A percentile compares a stretch with the other conserved stretches of the same genome.
These are phyloP conservation scores for Tricholoma sp. DNA, from an alignment of 768 basidiomycete species.

Conservation along the genomic window DNA sequence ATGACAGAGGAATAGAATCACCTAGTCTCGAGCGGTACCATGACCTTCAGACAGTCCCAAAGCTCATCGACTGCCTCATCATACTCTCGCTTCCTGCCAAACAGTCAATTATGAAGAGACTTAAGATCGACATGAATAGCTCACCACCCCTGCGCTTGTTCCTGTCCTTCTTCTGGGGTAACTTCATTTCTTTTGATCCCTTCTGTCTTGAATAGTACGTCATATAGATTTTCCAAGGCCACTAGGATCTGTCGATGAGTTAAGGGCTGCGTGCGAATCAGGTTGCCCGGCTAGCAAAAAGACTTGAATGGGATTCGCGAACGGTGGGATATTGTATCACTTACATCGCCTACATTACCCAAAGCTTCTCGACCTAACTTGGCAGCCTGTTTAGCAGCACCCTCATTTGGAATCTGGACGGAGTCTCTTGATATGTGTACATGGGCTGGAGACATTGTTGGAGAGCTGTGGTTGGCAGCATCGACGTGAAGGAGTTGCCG, in stretches of 20 bases:
- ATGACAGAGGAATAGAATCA: constrained; percentile 24
- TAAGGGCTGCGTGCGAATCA: constrained; percentile 68
- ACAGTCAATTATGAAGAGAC: background rate
- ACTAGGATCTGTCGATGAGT: constrained; percentile 73
- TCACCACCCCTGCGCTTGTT: constrained; percentile 40
- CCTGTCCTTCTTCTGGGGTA: constrained; percentile 50
- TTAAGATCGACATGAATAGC: constrained; percentile 12
- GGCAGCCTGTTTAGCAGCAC: constrained; percentile 68
- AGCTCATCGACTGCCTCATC: constrained; percentile 58
- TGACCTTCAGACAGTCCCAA: constrained; percentile 81
- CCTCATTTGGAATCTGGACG: constrained; percentile 36
- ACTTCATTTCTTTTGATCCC: constrained; percentile 81
- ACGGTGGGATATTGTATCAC: constrained; percentile 6
- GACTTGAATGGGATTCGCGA: background rate
- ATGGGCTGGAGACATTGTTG: constrained; percentile 39
- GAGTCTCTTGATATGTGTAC: constrained; percentile 51
- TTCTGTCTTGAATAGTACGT: constrained; percentile 78
- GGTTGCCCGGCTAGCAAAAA: constrained; percentile 47
- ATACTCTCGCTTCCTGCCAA: constrained; percentile 52
- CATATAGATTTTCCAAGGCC: constrained; percentile 82
- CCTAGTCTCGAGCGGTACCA: constrained; percentile 93
- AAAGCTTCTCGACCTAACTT: constrained; percentile 72
- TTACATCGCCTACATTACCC: constrained; percentile 53
- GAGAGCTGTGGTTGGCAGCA: constrained; percentile 35
- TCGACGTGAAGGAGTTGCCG: constrained; percentile 93